Percentiles rank a stretch among this genome's conserved stretches.
Evolutionary conservation across 495 filamentous ascomycete species (phyloP).

Genomic region (Elasticomyces elasticus): DNA sequence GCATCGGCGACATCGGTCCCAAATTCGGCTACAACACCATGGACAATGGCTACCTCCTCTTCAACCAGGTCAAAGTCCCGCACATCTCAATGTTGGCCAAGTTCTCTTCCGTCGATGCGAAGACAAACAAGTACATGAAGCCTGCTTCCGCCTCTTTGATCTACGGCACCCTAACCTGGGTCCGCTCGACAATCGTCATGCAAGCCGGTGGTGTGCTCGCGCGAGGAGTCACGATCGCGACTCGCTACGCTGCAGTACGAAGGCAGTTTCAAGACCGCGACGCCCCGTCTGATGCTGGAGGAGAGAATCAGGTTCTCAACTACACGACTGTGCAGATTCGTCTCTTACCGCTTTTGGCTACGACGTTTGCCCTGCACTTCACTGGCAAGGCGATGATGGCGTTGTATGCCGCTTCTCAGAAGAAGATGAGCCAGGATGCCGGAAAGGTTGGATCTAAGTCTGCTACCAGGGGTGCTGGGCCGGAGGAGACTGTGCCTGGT

Average conservation of each 20-base stretch:
- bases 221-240: constrained; percentile 64
- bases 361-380: constrained; percentile 67
- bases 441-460: constrained; percentile 36
- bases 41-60: constrained; percentile 67
- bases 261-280: constrained; percentile 64
- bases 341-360: constrained; percentile 56
- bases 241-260: constrained; percentile 56
- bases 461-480: constrained; percentile 55
- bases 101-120: constrained; percentile 51
- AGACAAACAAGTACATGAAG: constrained; percentile 51
- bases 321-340: constrained; percentile 71
- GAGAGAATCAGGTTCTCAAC: constrained; percentile 61
- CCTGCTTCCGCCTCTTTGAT: constrained; percentile 54
- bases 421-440: constrained; percentile 43
- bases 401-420: constrained; percentile 56
- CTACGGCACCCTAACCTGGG: constrained; percentile 64
- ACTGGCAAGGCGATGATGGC: constrained; percentile 60
- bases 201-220: constrained; percentile 58
- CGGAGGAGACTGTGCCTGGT: constrained; percentile 53
- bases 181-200: constrained; percentile 61
- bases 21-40: constrained; percentile 42
- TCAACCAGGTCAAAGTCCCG: constrained; percentile 61
- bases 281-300: constrained; percentile 39
- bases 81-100: constrained; percentile 59
- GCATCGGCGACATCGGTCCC: constrained; percentile 59